Evolutionary conservation across 2,329 filamentous ascomycete species (phyloP).

Genomic region (Claviceps arundinis): DNA sequence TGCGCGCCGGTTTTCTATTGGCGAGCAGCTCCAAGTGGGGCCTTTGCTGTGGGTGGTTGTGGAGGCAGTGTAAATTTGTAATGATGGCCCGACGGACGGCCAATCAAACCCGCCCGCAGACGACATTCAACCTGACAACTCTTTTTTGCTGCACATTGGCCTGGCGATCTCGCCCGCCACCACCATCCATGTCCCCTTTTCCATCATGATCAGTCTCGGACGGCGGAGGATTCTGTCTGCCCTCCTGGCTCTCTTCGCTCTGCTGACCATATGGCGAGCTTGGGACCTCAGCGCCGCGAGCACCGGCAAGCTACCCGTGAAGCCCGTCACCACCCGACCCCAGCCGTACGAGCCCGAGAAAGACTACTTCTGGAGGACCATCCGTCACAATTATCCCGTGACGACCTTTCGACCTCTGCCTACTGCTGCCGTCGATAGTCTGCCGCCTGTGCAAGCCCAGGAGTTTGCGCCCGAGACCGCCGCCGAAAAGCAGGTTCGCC

Average conservation of each 20-base stretch:
- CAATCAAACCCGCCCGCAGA: conserved; percentile 8
- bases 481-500: conserved; percentile 15
- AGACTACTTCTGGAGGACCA: conserved; percentile 11
- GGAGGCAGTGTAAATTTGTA: conserved; percentile 3
- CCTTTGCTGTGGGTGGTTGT: conserved; percentile 8
- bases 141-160: not conserved
- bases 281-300: conserved; percentile 2
- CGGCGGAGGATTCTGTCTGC: conserved; percentile 4
- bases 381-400: conserved; percentile 10
- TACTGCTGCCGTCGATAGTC: not conserved
- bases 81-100: conserved; percentile 5
- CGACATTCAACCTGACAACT: no score
- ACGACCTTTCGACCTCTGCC: conserved; percentile 7
- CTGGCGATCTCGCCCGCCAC: not conserved
- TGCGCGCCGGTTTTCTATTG: not conserved
- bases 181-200: not conserved
- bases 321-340: conserved; percentile 1
- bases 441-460: conserved; percentile 6
- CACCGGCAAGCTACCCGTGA: not conserved
- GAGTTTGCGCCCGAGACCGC: conserved; percentile 8
- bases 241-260: conserved; percentile 2
- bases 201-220: conserved; percentile 6
- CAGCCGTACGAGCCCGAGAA: conserved; percentile 6
- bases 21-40: not conserved
- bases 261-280: conserved; percentile 5